Base-by-base conservation (phyloP, 202 grass and related monocot genomes). In the Panicum hallii region DNA sequence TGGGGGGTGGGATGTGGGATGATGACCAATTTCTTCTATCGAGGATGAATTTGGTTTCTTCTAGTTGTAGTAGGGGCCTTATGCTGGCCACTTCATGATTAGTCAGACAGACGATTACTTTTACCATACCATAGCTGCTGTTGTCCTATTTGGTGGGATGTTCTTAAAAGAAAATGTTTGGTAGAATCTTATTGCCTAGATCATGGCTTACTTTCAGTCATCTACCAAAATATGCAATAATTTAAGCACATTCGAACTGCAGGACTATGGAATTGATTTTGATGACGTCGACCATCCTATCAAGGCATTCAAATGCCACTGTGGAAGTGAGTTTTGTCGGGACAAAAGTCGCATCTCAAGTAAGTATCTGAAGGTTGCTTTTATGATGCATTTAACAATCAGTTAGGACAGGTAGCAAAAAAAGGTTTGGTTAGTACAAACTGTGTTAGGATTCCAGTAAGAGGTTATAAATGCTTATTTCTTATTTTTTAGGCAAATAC, bases 191-290 rank as follows among this genome's bases (percentile, higher is more conserved):
- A 23, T 77, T 69, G 30, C 49, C 9, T 71, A 28, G 4, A 49
- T 36, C 22, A 72, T 67, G 72, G 22, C 11, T 30, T 81, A 62
- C 11, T 54, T 75, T 63, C 49, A 43, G 8, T 61, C 34, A 23
- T 73, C 2, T 62, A 17, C 16, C 22, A 38, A 38, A 38, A 38
- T 54, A 62, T 63, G 11, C 7, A 28, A 38, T 69, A 61, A 74
- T 28, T 13, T 76, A 19, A 75, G 36, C 38, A 49, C 30, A 48
- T 82, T 89, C 64, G 55, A 66, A 52, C 41, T 17, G 53, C 71
- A 96, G 96, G 96, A 99, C 74, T 99, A 99, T 54, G 82, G 65
- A 70, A 88, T 99, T 73, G 93, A 99, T 90, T 99, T 99, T 92
- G 76, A 80, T 48, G 96, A 99, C 88, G 82, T 89, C 38, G 45